These are phyloP conservation scores for Trichoderma gamsii DNA, from an alignment of 495 filamentous ascomycete species.

Conservation along the genomic window DNA sequence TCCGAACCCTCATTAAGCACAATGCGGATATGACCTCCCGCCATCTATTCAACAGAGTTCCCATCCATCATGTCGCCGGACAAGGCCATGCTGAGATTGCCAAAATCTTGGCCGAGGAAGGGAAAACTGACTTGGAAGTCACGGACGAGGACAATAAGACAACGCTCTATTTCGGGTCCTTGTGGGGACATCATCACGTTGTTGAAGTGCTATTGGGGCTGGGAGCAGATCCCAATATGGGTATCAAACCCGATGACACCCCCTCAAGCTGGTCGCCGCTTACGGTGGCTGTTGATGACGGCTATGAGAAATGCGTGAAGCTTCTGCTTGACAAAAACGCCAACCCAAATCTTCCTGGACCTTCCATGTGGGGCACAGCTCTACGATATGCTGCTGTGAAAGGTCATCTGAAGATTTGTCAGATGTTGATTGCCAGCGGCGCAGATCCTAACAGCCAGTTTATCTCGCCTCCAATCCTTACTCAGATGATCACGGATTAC, in stretches of 20 bases:
- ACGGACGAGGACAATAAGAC: neutral
- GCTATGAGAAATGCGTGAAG: neutral
- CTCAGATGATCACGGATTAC: neutral
- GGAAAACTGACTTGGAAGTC: neutral
- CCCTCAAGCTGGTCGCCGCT: neutral
- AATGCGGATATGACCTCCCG: neutral
- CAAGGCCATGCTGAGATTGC: conserved; percentile 11
- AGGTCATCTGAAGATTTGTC: neutral
- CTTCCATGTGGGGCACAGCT: neutral
- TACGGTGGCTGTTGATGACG: neutral
- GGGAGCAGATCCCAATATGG: conserved; percentile 1
- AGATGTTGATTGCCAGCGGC: neutral
- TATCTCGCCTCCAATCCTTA: neutral
- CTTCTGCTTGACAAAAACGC: neutral
- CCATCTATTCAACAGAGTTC: neutral
- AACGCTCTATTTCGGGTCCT: neutral
- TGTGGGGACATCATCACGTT: conserved; percentile 1
- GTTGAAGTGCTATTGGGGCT: neutral
- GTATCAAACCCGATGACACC: neutral
- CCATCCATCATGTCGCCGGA: neutral
- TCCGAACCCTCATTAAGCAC: neutral
- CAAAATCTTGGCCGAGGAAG: conserved; percentile 1
- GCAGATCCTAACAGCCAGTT: neutral
- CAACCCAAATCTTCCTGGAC: conserved; percentile 6
- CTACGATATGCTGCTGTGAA: conserved; percentile 7